Conservation (phyloP, 2,329 filamentous ascomycete genomes). For the Xylaria digitata region DNA sequence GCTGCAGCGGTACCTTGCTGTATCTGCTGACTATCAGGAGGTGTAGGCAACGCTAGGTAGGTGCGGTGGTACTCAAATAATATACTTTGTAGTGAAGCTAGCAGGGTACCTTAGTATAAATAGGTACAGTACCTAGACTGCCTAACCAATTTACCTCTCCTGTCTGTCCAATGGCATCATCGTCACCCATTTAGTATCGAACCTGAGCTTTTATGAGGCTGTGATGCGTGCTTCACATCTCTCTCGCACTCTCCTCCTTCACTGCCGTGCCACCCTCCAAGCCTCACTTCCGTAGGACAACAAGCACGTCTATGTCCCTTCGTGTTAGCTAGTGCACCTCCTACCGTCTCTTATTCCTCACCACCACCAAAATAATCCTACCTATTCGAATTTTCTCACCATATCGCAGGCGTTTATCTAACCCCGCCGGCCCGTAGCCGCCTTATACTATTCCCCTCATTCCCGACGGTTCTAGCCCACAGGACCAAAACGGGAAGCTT, state of each 20-base stretch:
- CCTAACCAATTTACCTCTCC: background rate
- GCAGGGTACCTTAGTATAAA: too few species aligned
- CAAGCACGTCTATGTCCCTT: background rate
- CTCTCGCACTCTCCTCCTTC: background rate
- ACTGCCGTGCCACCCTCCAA: constrained; percentile 1
- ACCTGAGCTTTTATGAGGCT: constrained; percentile 18
- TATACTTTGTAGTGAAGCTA: too few species aligned
- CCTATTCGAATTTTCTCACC: background rate
- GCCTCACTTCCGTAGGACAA: background rate
- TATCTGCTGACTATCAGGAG: too few species aligned
- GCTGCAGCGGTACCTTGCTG: too few species aligned
- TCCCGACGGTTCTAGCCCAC: background rate
- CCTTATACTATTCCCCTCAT: background rate
- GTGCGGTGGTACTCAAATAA: too few species aligned
- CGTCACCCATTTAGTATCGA: constrained; percentile 1
- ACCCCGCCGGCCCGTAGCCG: background rate
- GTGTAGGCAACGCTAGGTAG: too few species aligned
- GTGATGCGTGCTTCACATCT: constrained; percentile 9
- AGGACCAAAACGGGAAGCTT: background rate
- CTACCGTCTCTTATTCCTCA: background rate
- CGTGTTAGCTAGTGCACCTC: background rate
- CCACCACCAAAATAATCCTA: background rate
- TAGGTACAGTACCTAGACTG: too few species aligned
- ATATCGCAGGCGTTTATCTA: background rate
- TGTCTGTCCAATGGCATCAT: constrained; percentile 17